A percentile compares a stretch with the other conserved stretches of the same genome.
Evolutionary conservation across 768 basidiomycete genomes (phyloP).

Genomic region (Piloderma croceum): DNA sequence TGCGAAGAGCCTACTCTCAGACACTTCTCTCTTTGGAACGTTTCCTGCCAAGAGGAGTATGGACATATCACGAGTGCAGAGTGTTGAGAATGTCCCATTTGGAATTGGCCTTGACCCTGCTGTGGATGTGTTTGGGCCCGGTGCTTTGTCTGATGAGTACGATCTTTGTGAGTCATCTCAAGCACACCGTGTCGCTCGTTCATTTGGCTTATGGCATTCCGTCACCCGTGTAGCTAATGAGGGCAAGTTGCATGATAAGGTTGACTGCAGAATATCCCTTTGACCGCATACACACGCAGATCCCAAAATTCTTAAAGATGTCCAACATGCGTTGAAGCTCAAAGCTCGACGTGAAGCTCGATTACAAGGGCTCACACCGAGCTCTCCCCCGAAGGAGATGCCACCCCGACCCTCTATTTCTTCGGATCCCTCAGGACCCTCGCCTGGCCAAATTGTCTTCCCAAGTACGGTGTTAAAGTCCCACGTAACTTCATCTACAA

Average conservation of each 20-base stretch:
- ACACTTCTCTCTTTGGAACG: neutral
- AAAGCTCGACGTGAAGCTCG: constrained; percentile 75
- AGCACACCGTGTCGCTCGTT: constrained; percentile 10
- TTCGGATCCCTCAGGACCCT: constrained; percentile 15
- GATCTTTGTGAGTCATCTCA: constrained; percentile 48
- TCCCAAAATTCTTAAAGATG: constrained; percentile 75
- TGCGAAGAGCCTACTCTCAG: neutral
- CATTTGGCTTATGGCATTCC: constrained; percentile 5
- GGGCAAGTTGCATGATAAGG: constrained; percentile 41
- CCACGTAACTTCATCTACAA: neutral
- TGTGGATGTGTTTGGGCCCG: constrained; percentile 30
- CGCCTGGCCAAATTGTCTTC: neutral
- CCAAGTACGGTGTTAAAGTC: constrained; percentile 22
- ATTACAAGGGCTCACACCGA: constrained; percentile 26
- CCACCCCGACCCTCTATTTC: constrained; percentile 20
- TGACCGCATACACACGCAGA: constrained; percentile 39
- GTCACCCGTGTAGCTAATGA: too few species aligned
- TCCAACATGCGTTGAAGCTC: constrained; percentile 66
- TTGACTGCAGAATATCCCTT: neutral
- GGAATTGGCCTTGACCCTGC: neutral
- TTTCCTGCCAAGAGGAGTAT: neutral
- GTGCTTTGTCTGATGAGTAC: constrained; percentile 67
- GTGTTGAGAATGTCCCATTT: neutral
- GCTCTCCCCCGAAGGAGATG: constrained; percentile 9
- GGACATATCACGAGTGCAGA: neutral